Conservation (phyloP, 805 yeast genomes). For the Vanderwaltozyma verrucispora region DNA sequence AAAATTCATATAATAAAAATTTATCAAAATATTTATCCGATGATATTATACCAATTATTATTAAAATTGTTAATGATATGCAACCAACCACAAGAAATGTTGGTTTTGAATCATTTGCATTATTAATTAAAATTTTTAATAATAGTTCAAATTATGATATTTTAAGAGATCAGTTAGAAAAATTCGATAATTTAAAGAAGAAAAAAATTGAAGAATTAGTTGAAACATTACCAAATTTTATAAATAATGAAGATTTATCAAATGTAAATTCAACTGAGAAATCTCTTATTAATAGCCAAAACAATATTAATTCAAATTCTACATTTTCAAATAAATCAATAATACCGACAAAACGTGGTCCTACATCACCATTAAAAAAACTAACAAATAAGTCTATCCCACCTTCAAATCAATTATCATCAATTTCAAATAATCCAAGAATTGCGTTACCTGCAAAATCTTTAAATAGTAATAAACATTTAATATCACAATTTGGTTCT, state of each 20-base stretch:
- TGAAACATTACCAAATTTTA: conserved; percentile 24
- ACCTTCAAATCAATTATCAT: background rate
- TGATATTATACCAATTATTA: conserved; percentile 27
- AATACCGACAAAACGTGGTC: conserved; percentile 58
- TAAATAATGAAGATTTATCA: conserved; percentile 1
- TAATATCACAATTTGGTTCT: background rate
- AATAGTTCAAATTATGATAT: conserved; percentile 37
- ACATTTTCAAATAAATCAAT: conserved; percentile 15
- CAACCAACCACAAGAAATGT: conserved; percentile 75
- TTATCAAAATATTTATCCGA: conserved; percentile 6
- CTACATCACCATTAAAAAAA: conserved; percentile 58
- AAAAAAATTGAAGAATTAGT: conserved; percentile 53
- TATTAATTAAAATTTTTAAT: conserved; percentile 74
- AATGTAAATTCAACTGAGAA: background rate
- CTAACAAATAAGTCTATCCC: conserved; percentile 2
- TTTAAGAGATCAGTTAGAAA: conserved; percentile 46
- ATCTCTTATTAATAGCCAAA: background rate
- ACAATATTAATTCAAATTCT: no score
- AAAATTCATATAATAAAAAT: conserved; percentile 10
- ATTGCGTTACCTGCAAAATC: conserved; percentile 3
- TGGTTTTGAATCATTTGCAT: conserved; percentile 70
- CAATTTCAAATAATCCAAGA: conserved; percentile 1
- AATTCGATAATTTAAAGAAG: conserved; percentile 68
- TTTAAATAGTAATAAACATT: background rate
- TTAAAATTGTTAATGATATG: conserved; percentile 67